Conservation (phyloP, 805 yeast species). For the Priceomyces medius region DNA sequence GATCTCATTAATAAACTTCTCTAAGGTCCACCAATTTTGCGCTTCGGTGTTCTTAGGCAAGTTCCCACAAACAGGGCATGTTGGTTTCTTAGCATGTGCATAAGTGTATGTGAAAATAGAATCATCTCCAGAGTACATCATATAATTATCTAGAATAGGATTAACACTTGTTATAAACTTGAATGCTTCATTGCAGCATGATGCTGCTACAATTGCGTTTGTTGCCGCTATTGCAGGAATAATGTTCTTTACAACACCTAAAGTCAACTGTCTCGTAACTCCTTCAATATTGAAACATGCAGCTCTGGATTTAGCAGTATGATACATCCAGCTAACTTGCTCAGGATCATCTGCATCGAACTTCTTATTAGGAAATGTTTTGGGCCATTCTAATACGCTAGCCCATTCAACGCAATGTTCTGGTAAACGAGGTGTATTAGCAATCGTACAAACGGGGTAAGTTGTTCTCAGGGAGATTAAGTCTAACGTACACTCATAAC, state of each 20-base stretch:
- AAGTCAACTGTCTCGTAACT: slow-evolving; percentile 66
- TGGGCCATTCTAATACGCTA: slow-evolving; percentile 71
- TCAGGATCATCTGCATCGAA: slow-evolving; percentile 70
- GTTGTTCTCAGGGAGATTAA: slow-evolving; percentile 64
- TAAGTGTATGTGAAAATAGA: slow-evolving; percentile 77
- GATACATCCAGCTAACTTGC: slow-evolving; percentile 63
- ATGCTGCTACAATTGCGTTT: slow-evolving; percentile 86
- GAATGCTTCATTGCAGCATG: slow-evolving; percentile 83
- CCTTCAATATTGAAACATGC: slow-evolving; percentile 65
- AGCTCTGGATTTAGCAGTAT: slow-evolving; percentile 60
- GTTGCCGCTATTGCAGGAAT: slow-evolving; percentile 95
- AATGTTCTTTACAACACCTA: slow-evolving; percentile 88
- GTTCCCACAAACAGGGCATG: slow-evolving; percentile 78
- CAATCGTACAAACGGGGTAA: slow-evolving; percentile 90
- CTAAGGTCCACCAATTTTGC: slow-evolving; percentile 34
- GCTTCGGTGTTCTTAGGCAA: slow-evolving; percentile 24
- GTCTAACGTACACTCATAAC: slow-evolving; percentile 89
- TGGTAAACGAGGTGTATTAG: slow-evolving; percentile 89
- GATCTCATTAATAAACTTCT: slow-evolving; percentile 43
- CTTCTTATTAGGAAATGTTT: slow-evolving; percentile 40
- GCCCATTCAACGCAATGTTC: slow-evolving; percentile 96
- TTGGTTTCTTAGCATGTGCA: slow-evolving; percentile 54
- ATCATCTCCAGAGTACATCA: slow-evolving; percentile 84
- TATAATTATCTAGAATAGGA: slow-evolving; percentile 69
- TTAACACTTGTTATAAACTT: slow-evolving; percentile 71